phyloP scores from a whole-genome alignment of 1,139 yeast species.

The Candida sp. region DNA sequence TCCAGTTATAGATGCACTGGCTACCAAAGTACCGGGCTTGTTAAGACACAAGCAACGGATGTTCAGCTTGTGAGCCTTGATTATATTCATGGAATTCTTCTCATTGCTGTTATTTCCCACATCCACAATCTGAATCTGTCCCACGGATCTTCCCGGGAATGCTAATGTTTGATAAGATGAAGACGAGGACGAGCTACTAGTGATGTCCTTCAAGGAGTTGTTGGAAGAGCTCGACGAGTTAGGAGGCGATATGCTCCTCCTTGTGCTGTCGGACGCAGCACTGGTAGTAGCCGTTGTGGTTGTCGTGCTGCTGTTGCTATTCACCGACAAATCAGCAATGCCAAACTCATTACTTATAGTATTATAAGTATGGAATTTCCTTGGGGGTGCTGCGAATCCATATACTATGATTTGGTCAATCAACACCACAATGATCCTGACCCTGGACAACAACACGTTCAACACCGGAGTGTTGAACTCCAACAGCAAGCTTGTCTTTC shows the following conservation, averaged over 20 bases:
- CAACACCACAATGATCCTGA: constrained; percentile 74
- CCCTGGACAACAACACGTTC: constrained; percentile 75
- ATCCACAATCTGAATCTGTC: constrained; percentile 83
- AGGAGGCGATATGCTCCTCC: constrained; percentile 4
- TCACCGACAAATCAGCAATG: constrained; percentile 62
- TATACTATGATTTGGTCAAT: constrained; percentile 72
- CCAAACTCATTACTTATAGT: constrained; percentile 74
- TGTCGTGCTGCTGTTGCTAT: constrained; percentile 1
- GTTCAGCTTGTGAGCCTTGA: constrained; percentile 82
- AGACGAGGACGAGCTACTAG: constrained; percentile 4
- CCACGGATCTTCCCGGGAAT: constrained; percentile 70
- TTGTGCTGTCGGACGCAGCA: not conserved
- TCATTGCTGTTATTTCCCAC: constrained; percentile 69
- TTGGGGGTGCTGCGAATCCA: constrained; percentile 83
- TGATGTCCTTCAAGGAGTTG: constrained; percentile 4
- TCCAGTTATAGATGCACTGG: constrained; percentile 89
- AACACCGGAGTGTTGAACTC: constrained; percentile 79
- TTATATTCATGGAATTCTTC: constrained; percentile 66
- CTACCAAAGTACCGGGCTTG: constrained; percentile 77
- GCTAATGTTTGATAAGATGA: constrained; percentile 56
- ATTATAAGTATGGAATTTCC: constrained; percentile 69
- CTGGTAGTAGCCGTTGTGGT: not conserved
- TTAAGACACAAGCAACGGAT: constrained; percentile 73
- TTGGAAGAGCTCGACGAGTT: constrained; percentile 6
- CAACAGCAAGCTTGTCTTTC: constrained; percentile 72